A percentile compares a stretch with the other conserved stretches of the same genome.
These are phyloP conservation scores for Penicillium thymicola DNA, from an alignment of 2,329 filamentous ascomycete genomes.

Conservation along the genomic window DNA sequence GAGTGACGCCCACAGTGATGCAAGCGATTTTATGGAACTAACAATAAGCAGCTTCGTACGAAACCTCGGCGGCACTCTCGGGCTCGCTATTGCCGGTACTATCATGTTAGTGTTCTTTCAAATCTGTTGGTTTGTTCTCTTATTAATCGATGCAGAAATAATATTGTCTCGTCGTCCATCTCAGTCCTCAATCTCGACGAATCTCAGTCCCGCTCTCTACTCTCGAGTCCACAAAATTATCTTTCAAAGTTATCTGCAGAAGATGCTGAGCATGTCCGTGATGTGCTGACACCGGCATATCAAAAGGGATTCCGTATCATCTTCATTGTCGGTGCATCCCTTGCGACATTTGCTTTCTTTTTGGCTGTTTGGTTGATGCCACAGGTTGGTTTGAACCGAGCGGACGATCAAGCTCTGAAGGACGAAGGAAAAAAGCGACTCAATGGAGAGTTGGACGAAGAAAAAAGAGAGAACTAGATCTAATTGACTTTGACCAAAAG, in stretches of 20 bases:
- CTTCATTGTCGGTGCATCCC: constrained; percentile 38
- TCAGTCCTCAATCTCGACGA: constrained; percentile 24
- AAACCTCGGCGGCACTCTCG: constrained; percentile 42
- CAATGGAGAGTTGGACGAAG: constrained; percentile 16
- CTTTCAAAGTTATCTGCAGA: constrained; percentile 25
- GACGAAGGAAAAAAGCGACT: constrained; percentile 27
- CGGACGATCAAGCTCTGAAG: constrained; percentile 32
- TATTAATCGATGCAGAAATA: constrained; percentile 24
- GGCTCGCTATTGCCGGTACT: constrained; percentile 40
- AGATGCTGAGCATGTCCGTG: constrained; percentile 26
- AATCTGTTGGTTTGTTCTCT: not conserved
- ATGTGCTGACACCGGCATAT: constrained; percentile 36
- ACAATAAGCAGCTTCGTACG: constrained; percentile 36
- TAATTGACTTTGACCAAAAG: not conserved
- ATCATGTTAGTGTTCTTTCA: constrained; percentile 33
- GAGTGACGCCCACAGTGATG: not conserved
- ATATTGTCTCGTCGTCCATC: constrained; percentile 27
- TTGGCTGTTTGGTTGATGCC: constrained; percentile 38
- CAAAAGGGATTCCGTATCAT: constrained; percentile 40
- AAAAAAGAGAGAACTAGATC: constrained; percentile 3
- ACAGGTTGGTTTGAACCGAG: constrained; percentile 30
- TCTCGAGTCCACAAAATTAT: constrained; percentile 31
- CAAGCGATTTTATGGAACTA: not conserved
- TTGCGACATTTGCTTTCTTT: constrained; percentile 36
- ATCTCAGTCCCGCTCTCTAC: constrained; percentile 24